These are phyloP conservation scores for Amborella trichopoda DNA, from an alignment of 164 flowering plant genomes.

Conservation along the genomic window DNA sequence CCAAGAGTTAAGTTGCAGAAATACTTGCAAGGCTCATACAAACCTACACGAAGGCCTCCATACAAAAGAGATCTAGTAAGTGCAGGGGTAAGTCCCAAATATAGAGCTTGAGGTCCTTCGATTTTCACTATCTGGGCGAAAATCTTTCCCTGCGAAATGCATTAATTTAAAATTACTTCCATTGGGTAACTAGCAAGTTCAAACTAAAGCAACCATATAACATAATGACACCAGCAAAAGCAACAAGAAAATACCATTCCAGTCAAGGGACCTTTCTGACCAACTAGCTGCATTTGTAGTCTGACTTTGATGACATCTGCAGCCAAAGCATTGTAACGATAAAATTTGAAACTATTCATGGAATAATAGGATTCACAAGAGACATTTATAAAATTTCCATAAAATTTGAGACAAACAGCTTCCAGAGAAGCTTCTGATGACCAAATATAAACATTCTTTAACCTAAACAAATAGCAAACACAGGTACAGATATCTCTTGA, in stretches of 20 bases:
- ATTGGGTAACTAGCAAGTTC: no score
- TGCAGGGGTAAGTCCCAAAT: constrained; percentile 80
- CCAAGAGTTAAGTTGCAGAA: constrained; percentile 62
- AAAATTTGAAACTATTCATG: constrained; percentile 1
- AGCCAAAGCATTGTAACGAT: constrained; percentile 10
- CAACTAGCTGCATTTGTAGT: constrained; percentile 95
- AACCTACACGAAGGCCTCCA: constrained; percentile 87
- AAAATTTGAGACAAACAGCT: no score
- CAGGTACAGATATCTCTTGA: no score
- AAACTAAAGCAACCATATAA: no score
- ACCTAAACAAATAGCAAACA: no score
- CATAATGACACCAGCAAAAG: not conserved
- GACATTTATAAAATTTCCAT: no score
- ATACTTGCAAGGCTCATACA: constrained; percentile 91
- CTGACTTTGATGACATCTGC: constrained; percentile 98
- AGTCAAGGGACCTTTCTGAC: constrained; percentile 74
- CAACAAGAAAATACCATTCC: constrained; percentile 68
- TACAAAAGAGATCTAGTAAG: constrained; percentile 72
- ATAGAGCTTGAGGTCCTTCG: constrained; percentile 74
- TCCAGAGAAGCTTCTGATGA: no score
- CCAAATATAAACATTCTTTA: no score
- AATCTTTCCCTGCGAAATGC: constrained; percentile 45
- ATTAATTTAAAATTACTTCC: no score
- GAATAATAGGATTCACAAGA: no score
- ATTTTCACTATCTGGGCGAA: constrained; percentile 43